phyloP scores from a whole-genome alignment of 2,329 filamentous ascomycete genomes.

The Pyrenophora seminiperda region DNA sequence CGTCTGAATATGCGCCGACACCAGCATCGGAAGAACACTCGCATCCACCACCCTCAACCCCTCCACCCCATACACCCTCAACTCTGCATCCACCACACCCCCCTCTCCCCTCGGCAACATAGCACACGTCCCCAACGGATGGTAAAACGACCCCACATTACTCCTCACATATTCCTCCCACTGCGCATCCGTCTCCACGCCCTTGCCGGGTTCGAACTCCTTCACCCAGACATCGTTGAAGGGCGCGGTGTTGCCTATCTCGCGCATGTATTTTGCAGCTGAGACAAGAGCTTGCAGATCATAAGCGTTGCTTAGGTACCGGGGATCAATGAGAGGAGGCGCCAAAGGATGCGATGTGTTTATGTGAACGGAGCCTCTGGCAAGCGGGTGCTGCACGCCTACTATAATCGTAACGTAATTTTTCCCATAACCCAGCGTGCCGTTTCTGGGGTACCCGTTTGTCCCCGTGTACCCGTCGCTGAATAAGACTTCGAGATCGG shows the following conservation, averaged over 20 bases:
- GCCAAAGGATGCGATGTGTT: constrained; percentile 14
- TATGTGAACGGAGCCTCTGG: constrained; percentile 29
- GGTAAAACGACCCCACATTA: constrained; percentile 26
- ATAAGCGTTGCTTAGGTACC: constrained; percentile 25
- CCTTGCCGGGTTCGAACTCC: constrained; percentile 32
- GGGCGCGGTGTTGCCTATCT: constrained; percentile 23
- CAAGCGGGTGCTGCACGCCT: constrained; percentile 40
- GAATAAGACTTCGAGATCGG: constrained; percentile 53
- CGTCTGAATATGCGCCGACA: constrained; percentile 29
- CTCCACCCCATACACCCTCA: constrained; percentile 29
- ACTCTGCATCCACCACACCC: constrained; percentile 24
- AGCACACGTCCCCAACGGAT: constrained; percentile 44
- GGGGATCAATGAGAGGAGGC: constrained; percentile 28
- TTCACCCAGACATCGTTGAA: constrained; percentile 36
- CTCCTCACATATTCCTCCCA: constrained; percentile 21
- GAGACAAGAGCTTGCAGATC: constrained; percentile 22
- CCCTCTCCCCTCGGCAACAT: constrained; percentile 24
- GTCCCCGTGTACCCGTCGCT: constrained; percentile 52
- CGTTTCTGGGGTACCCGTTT: constrained; percentile 38
- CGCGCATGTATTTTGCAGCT: constrained; percentile 30
- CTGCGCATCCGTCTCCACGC: constrained; percentile 28
- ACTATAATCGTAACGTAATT: constrained; percentile 37
- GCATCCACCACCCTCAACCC: constrained; percentile 16
- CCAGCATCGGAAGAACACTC: constrained; percentile 30
- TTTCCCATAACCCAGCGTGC: constrained; percentile 25